Evolutionary conservation across 495 filamentous ascomycete species (phyloP).

Genomic region (Aspergillus panamensis): DNA sequence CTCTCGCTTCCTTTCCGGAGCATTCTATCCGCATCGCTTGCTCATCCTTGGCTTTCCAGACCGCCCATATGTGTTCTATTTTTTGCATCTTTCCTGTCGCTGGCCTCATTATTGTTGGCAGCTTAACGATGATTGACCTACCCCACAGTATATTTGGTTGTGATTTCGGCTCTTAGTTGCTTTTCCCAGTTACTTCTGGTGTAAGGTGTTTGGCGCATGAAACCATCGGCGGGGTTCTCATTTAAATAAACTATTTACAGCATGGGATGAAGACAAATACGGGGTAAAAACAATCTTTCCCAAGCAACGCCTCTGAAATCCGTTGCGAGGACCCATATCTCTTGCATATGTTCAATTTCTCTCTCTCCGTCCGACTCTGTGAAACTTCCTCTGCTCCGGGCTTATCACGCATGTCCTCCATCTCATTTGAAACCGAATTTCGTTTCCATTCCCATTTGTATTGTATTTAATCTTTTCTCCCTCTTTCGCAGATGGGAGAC

Average conservation of each 20-base stretch:
- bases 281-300: conserved; percentile 10
- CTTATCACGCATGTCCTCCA: conserved; percentile 1
- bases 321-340: conserved; percentile 5
- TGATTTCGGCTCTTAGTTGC: conserved; percentile 27
- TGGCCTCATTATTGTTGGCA: conserved; percentile 17
- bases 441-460: conserved; percentile 21
- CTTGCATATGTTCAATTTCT: conserved; percentile 16
- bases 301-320: conserved; percentile 8
- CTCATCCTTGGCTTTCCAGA: conserved; percentile 2
- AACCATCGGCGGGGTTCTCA: conserved; percentile 17
- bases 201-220: conserved; percentile 29
- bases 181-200: conserved; percentile 23
- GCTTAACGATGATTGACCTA: conserved; percentile 7
- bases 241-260: conserved; percentile 18
- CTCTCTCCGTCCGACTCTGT: neutral
- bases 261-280: conserved; percentile 21
- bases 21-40: neutral
- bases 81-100: conserved; percentile 24
- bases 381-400: conserved; percentile 2
- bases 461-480: conserved; percentile 22
- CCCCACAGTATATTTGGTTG: conserved; percentile 22
- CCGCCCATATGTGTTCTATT: conserved; percentile 2
- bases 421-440: neutral
- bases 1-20: neutral
- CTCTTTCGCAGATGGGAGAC: conserved; percentile 7